Base-by-base conservation (phyloP, 495 filamentous ascomycete genomes). In the Podospora appendiculata region DNA sequence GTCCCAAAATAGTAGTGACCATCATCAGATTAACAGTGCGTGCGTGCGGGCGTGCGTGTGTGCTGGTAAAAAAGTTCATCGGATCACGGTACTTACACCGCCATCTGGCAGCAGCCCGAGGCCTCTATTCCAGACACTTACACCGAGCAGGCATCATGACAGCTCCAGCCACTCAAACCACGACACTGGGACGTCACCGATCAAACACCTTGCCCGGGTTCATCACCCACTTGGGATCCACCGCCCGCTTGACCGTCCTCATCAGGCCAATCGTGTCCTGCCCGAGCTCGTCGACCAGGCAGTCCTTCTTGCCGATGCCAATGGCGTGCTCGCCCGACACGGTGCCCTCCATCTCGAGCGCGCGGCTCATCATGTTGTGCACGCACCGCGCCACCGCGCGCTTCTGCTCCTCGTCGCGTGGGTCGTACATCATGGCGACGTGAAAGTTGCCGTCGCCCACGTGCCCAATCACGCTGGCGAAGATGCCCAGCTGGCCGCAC, bases 381-480 rank as follows among this genome's bases (percentile, higher is more conserved):
- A 69, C 63, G 2, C 55, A 59, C 17, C 42, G 38, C 4, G 32
- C 49, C 8, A 67, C 58, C 0, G 55, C 60, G n/a, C 41, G 38
- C 50, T 35, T 60, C 41, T 70, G 63, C 16, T 38, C 35, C 25
- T 4, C 9, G 18, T 60, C 52, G 7, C 41, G 43, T 8, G 65
- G 61, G 36, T 69, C 54, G 14, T 69, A 69, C 47, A 67, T 53
- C 59, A 70, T 60, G 14, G 60, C 58, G 16, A 65, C 59, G 41
- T 70, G 67, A 52, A 69, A 69, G 32, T 70, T 70, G 0, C 65
- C 67, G 25, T 67, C 65, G 11, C 88, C 87, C 25, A 88, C 79
- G 55, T 89, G 87, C n/a, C 85, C 87, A 2, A 91, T 75, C 35
- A 87, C 82, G 59, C 77, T 81, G 17, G 83, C 82, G 53, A 88